A percentile compares a stretch with the other conserved stretches of the same genome.
phyloP scores from a whole-genome alignment of 108 stramenopile species.

The Cyclotella choctawhatcheeana region DNA sequence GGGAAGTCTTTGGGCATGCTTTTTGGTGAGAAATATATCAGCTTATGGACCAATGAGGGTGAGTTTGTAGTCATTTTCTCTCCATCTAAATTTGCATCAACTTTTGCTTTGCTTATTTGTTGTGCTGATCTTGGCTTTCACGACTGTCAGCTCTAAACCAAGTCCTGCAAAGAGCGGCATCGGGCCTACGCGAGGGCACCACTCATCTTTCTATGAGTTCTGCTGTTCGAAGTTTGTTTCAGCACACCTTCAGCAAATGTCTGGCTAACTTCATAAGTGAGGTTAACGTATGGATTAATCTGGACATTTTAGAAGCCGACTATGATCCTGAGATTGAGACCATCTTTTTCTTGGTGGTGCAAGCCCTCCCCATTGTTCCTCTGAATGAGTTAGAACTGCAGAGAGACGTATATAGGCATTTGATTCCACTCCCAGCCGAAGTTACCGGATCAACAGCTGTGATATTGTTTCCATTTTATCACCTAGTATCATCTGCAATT shows the following conservation, averaged over 20 bases:
- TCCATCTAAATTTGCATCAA: no score
- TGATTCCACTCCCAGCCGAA: constrained; percentile 23
- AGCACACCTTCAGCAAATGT: constrained; percentile 27
- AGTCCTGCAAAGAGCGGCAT: constrained; percentile 12
- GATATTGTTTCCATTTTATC: constrained; percentile 28
- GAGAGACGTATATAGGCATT: constrained; percentile 10
- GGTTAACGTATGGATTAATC: constrained; percentile 28
- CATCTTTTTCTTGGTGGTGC: constrained; percentile 14
- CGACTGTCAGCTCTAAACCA: constrained; percentile 13
- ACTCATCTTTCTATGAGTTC: constrained; percentile 26
- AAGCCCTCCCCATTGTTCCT: constrained; percentile 8
- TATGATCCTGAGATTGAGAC: not conserved
- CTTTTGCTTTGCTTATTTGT: no score
- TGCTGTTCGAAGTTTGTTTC: constrained; percentile 15
- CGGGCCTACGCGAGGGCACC: constrained; percentile 15
- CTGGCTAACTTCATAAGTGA: constrained; percentile 25
- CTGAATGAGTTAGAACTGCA: constrained; percentile 21
- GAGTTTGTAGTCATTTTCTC: not conserved
- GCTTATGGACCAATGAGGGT: constrained; percentile 18
- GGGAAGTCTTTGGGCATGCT: constrained; percentile 6
- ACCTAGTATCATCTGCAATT: constrained; percentile 24
- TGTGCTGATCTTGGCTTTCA: no score
- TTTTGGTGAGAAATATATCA: constrained; percentile 23
- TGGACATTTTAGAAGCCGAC: constrained; percentile 14
- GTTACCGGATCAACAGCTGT: not conserved